These are phyloP conservation scores for Nephelium lappaceum DNA, from an alignment of 345 rosid genomes.

Conservation along the genomic window DNA sequence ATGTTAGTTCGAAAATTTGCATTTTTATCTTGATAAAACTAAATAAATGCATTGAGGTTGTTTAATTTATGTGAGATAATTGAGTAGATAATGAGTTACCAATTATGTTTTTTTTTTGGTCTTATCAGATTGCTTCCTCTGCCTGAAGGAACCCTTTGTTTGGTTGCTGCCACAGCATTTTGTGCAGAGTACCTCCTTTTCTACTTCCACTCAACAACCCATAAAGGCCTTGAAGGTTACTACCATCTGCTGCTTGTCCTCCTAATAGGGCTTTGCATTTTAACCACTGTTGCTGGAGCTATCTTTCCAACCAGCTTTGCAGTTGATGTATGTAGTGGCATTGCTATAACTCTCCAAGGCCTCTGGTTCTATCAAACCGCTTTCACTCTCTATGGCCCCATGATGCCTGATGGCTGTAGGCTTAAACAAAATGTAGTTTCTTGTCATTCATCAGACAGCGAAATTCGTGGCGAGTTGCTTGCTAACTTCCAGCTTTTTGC, in stretches of 20 bases:
- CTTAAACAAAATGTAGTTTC: slow-evolving; percentile 45
- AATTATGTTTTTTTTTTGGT: neutral
- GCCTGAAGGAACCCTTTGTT: slow-evolving; percentile 77
- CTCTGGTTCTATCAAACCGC: slow-evolving; percentile 99
- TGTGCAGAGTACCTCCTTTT: slow-evolving; percentile 79
- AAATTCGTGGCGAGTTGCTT: slow-evolving; percentile 76
- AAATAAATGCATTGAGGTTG: too few species aligned
- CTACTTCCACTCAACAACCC: slow-evolving; percentile 94
- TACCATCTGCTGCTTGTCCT: slow-evolving; percentile 92
- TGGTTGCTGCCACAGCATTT: slow-evolving; percentile 81
- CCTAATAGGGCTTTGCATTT: slow-evolving; percentile 68
- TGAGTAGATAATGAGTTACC: too few species aligned
- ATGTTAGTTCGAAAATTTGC: too few species aligned
- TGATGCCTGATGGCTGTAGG: slow-evolving; percentile 85
- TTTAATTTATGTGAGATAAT: too few species aligned
- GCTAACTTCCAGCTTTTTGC: slow-evolving; percentile 86
- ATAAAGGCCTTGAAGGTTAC: slow-evolving; percentile 95
- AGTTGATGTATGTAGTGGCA: slow-evolving; percentile 67
- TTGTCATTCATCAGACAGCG: slow-evolving; percentile 55
- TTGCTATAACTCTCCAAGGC: slow-evolving; percentile 89
- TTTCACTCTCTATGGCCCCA: slow-evolving; percentile 89
- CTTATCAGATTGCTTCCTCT: slow-evolving; percentile 59
- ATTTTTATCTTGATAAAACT: too few species aligned
- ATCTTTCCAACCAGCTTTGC: slow-evolving; percentile 81
- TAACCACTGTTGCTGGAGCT: slow-evolving; percentile 70